These are phyloP conservation scores for Neofusicoccum ribis DNA, from an alignment of 2,329 filamentous ascomycete genomes.

Conservation along the genomic window DNA sequence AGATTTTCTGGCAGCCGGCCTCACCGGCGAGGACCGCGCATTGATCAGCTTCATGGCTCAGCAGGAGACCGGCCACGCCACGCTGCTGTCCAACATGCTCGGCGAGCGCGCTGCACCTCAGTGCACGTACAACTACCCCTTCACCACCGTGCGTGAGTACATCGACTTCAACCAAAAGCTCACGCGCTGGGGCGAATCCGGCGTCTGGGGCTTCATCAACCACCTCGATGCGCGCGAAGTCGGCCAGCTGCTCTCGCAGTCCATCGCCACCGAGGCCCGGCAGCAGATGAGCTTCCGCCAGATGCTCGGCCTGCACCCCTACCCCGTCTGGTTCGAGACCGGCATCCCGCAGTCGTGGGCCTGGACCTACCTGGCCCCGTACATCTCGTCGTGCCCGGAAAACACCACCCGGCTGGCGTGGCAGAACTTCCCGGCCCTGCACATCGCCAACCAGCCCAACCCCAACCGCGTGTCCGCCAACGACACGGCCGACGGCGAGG, in stretches of 20 bases:
- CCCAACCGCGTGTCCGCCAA: constrained; percentile 66
- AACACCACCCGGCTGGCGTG: constrained; percentile 74
- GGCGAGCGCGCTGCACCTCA: constrained; percentile 68
- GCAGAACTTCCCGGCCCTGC: constrained; percentile 79
- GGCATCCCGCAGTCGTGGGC: constrained; percentile 82
- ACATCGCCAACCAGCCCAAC: constrained; percentile 76
- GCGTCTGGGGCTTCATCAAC: constrained; percentile 77
- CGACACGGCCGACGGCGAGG: constrained; percentile 63
- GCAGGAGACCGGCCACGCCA: constrained; percentile 77
- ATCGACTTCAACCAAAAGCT: constrained; percentile 84
- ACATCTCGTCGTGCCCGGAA: constrained; percentile 73
- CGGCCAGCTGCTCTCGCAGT: constrained; percentile 71
- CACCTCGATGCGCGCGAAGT: constrained; percentile 76
- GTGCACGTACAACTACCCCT: constrained; percentile 82
- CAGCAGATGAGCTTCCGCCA: constrained; percentile 86
- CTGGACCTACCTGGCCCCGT: constrained; percentile 79
- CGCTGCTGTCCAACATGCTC: constrained; percentile 74
- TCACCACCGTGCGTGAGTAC: constrained; percentile 71
- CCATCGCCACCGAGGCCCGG: constrained; percentile 75
- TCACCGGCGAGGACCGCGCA: constrained; percentile 68
- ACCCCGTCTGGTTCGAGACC: constrained; percentile 79
- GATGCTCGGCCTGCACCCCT: constrained; percentile 75
- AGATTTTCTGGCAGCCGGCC: constrained; percentile 68
- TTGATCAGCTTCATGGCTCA: constrained; percentile 75
- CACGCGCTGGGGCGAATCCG: constrained; percentile 77